Evolutionary conservation across 2,329 filamentous ascomycete species (phyloP).

Genomic region (Ilyonectria mors-panacis): DNA sequence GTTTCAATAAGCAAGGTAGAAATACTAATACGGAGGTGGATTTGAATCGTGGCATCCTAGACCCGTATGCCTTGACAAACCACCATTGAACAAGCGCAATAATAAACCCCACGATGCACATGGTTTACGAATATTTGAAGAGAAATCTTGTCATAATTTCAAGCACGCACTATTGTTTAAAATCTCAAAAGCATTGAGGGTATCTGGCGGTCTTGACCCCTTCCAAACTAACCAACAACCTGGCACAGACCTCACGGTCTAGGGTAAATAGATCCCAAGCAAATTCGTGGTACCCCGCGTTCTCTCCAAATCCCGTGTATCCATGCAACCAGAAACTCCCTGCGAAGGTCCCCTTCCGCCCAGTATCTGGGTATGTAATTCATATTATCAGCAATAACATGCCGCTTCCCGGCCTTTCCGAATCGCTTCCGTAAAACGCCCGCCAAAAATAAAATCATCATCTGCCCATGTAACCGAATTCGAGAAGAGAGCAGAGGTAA

Average conservation of each 20-base stretch:
- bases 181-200: slow-evolving; percentile 39
- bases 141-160: slow-evolving; percentile 17
- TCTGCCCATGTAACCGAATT: neutral
- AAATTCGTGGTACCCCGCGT: slow-evolving; percentile 36
- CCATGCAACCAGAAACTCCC: slow-evolving; percentile 48
- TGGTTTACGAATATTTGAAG: no score
- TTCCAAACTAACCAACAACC: slow-evolving; percentile 24
- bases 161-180: slow-evolving; percentile 33
- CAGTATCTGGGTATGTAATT: slow-evolving; percentile 46
- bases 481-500: neutral
- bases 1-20: neutral
- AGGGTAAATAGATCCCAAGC: slow-evolving; percentile 35
- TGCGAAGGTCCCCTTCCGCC: slow-evolving; percentile 31
- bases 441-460: slow-evolving; percentile 26
- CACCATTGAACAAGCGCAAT: no score
- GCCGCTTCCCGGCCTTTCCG: slow-evolving; percentile 21
- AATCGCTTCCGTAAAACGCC: slow-evolving; percentile 43
- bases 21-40: neutral
- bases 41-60: no score
- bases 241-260: slow-evolving; percentile 25
- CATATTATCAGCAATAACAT: slow-evolving; percentile 38
- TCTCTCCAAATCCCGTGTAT: slow-evolving; percentile 36
- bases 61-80: no score
- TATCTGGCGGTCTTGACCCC: slow-evolving; percentile 41
- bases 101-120: no score